Evolutionary conservation across 768 basidiomycete species (phyloP).

Genomic region (Trametes cingulata): DNA sequence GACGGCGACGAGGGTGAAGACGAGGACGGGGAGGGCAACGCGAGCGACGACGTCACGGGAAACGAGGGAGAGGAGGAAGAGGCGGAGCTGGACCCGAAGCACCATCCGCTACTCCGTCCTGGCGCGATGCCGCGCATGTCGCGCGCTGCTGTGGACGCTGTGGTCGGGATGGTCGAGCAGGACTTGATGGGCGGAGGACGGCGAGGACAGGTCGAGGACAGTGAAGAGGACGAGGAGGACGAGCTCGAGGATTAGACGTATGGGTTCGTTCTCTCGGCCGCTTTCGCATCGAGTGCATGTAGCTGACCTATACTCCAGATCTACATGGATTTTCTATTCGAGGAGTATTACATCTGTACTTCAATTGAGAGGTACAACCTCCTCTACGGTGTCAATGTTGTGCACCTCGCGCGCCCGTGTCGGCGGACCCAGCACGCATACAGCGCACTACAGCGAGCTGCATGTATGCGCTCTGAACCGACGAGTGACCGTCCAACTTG

Average conservation of each 20-base stretch:
- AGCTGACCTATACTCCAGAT: background rate
- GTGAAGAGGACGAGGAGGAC: slow-evolving; percentile 46
- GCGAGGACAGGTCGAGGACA: slow-evolving; percentile 15
- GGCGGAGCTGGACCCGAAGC: slow-evolving; percentile 50
- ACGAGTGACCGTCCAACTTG: too few species aligned
- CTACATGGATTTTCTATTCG: too few species aligned
- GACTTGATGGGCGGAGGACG: slow-evolving; percentile 46
- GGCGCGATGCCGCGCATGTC: slow-evolving; percentile 71
- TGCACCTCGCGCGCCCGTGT: too few species aligned
- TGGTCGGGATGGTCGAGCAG: slow-evolving; percentile 58
- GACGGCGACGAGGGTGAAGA: slow-evolving; percentile 31
- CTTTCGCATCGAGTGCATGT: background rate
- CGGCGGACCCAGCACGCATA: too few species aligned
- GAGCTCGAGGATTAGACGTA: slow-evolving; percentile 45
- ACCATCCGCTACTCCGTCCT: slow-evolving; percentile 63
- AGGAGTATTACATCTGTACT: too few species aligned
- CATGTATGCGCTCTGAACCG: too few species aligned
- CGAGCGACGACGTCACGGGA: slow-evolving; percentile 32
- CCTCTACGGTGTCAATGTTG: too few species aligned
- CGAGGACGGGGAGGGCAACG: slow-evolving; percentile 31
- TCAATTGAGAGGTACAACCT: too few species aligned
- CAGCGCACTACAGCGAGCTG: too few species aligned
- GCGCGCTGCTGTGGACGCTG: slow-evolving; percentile 65
- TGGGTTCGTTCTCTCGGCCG: too few species aligned
- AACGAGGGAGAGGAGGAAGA: slow-evolving; percentile 43